Conservation (phyloP, 257 asterid species). For the Solanum bukasovii region DNA sequence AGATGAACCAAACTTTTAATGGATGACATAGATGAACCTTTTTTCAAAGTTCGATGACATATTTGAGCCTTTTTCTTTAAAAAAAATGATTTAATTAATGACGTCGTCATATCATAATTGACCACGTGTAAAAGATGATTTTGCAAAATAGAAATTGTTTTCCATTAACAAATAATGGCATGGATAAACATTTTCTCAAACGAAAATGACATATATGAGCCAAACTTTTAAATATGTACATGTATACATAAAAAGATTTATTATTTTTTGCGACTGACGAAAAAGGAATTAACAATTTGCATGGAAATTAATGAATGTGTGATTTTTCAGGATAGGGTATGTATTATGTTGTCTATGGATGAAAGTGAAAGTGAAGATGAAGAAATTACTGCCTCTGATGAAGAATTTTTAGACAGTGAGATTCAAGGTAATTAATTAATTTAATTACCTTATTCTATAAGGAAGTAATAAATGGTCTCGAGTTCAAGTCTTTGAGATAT, state of each 20-base stretch:
- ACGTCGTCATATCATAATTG: too few species aligned
- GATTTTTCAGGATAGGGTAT: conserved; percentile 21
- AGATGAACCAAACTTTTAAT: background rate
- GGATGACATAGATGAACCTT: too few species aligned
- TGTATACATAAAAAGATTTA: background rate
- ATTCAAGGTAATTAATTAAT: conserved; percentile 8
- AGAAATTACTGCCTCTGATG: conserved; percentile 11
- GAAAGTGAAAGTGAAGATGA: conserved; percentile 26
- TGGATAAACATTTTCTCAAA: background rate
- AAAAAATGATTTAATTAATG: too few species aligned
- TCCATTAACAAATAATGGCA: background rate
- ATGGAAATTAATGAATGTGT: background rate
- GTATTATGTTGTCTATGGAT: conserved; percentile 12
- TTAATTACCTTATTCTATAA: background rate
- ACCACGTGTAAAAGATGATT: background rate
- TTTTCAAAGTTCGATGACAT: background rate
- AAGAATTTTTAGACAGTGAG: conserved; percentile 17
- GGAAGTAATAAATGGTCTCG: background rate
- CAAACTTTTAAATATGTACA: background rate
- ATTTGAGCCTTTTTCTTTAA: background rate
- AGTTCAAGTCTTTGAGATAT: background rate
- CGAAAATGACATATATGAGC: background rate
- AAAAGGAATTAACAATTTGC: background rate
- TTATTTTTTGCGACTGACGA: background rate
- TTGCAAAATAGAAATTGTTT: background rate